Percentiles rank a stretch among this genome's conserved stretches.
Evolutionary conservation across 257 asterid species (phyloP).

Genomic region (Nicotiana undulata): DNA sequence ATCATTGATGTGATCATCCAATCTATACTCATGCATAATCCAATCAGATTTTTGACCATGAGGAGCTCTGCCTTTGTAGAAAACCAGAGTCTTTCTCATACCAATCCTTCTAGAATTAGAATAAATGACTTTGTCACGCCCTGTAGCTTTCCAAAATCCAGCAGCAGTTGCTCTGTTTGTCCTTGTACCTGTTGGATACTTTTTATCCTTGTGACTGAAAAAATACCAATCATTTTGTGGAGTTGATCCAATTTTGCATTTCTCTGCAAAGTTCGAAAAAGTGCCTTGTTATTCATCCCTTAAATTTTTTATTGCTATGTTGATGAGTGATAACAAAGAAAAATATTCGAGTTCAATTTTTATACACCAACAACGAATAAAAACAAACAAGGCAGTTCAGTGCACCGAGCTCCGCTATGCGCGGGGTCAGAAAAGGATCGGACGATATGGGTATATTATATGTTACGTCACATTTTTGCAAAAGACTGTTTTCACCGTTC

Average conservation of each 20-base stretch:
- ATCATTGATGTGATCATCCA: conserved; percentile 43
- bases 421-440: no score
- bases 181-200: conserved; percentile 80
- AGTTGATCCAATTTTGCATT: conserved; percentile 74
- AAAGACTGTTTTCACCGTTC: no score
- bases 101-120: conserved; percentile 62
- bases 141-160: conserved; percentile 95
- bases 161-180: conserved; percentile 89
- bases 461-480: no score
- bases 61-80: conserved; percentile 84
- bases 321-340: no score
- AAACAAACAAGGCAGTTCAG: no score
- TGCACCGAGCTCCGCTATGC: no score
- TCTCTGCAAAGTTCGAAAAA: conserved; percentile 32
- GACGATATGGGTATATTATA: no score
- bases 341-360: neutral
- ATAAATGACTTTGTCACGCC: conserved; percentile 73
- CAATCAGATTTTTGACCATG: conserved; percentile 89
- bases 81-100: conserved; percentile 81
- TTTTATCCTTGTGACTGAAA: conserved; percentile 89
- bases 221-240: conserved; percentile 95
- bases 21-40: conserved; percentile 91
- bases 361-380: neutral
- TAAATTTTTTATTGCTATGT: no score
- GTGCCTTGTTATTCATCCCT: neutral